Evolutionary conservation across 2,329 filamentous ascomycete species (phyloP), one percentile per base, ranked within the genome.

Genomic region (Talaromyces funiculosus): DNA sequence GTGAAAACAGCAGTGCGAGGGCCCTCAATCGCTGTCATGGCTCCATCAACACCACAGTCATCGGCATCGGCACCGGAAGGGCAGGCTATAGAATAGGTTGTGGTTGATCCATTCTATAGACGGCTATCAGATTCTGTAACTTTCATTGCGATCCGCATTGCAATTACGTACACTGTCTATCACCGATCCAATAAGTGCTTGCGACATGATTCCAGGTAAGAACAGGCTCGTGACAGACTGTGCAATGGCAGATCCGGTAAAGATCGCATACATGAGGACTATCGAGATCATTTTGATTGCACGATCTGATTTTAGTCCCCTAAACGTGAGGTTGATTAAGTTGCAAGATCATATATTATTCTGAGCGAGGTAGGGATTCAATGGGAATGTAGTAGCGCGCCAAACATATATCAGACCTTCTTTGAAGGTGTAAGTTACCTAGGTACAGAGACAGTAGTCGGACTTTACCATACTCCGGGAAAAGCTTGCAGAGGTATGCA

Each of bases 171-270:
- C 56, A 33, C 33, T 58, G 8, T 49, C 24, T 6, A 58, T 53
- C 9, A 58, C 56, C 1, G 56, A 58, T 16, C 43, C 56, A 35
- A 58, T 35, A 12, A 51, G 43, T 5, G n/a, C 35, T 29, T 58
- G 56, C 9, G 56, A 49, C n/a, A 40, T 38, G 22, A 58, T 40
- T 16, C 22, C 29, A 3, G 56, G 56, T 45, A 58, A 33, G 8
- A 58, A 58, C 1, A 58, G 35, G 29, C 56, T 53, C 9, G 56
- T 58, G 16, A 58, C 43, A 22, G 56, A 58, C 18, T 58, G 56
- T 12, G 43, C 33, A 24, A 42, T n/a, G 8, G 33, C 43, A 16
- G 20, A 16, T 10, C 33, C n/a, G 14, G 42, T 20, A 29, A 58
- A 12, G 10, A 18, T 10, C 8, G 43, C 33, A 10, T 20, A 51